Evolutionary conservation across 176 grass and related monocot species (phyloP).

Genomic region (Hyparrhenia diplandra): DNA sequence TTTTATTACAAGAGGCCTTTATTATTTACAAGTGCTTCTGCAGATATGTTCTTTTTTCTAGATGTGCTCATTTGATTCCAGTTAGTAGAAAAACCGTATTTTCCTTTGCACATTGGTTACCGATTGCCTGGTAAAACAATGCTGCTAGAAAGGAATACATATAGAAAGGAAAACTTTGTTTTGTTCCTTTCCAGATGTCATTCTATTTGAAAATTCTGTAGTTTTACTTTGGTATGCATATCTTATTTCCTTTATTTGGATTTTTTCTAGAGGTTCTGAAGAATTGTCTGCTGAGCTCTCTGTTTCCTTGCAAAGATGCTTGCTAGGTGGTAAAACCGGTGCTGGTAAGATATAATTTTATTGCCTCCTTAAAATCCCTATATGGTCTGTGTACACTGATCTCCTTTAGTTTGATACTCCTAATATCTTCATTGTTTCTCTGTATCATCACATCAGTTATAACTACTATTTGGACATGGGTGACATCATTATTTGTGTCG

Average conservation of each 20-base stretch:
- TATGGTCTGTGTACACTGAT: no score
- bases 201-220: not conserved
- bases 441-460: not conserved
- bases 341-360: conserved; percentile 52
- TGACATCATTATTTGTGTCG: not conserved
- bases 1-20: conserved; percentile 1
- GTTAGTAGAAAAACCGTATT: not conserved
- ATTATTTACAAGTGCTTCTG: not conserved
- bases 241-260: conserved; percentile 20
- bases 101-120: not conserved
- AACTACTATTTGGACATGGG: not conserved
- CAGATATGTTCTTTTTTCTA: not conserved
- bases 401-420: not conserved
- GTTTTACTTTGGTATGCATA: not conserved
- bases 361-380: no score
- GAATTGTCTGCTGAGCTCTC: conserved; percentile 80
- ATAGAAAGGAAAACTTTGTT: not conserved
- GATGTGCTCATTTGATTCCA: not conserved
- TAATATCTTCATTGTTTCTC: conserved; percentile 7
- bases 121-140: not conserved
- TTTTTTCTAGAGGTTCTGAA: conserved; percentile 72
- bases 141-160: not conserved
- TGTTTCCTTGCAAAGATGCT: conserved; percentile 75
- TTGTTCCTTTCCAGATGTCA: not conserved
- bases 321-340: conserved; percentile 87